Conservation (phyloP, 768 basidiomycete genomes). For the Leccinum subtestaceum region DNA sequence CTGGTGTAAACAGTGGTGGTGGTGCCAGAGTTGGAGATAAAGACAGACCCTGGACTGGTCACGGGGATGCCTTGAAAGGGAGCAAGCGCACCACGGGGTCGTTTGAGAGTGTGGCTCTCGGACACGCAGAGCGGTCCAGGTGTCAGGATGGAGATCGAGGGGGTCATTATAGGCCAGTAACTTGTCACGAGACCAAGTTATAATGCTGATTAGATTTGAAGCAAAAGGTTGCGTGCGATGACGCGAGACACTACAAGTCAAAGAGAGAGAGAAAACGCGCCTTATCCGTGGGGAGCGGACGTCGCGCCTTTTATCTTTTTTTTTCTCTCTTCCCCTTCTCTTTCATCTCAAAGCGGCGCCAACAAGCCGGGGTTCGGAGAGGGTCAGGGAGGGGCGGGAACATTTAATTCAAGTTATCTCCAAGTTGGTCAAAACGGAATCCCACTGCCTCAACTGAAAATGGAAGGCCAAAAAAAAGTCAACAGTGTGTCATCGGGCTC, state of each 20-base stretch:
- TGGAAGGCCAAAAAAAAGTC: neutral
- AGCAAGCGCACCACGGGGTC: neutral
- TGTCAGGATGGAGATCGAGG: conserved; percentile 8
- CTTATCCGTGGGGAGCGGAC: conserved; percentile 1
- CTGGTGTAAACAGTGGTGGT: neutral
- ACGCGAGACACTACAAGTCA: neutral
- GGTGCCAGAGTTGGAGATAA: neutral
- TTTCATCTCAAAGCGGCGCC: conserved; percentile 4
- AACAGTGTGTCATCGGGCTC: neutral
- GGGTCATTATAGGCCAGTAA: conserved; percentile 7
- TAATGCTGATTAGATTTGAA: neutral
- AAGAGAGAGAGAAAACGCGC: neutral
- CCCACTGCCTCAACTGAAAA: neutral
- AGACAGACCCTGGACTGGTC: neutral
- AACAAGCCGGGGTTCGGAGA: neutral
- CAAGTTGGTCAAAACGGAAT: neutral
- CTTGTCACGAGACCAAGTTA: neutral
- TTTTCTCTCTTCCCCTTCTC: neutral
- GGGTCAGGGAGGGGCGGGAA: conserved; percentile 3
- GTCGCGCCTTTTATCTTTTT: neutral
- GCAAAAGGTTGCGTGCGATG: neutral
- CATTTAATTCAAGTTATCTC: neutral
- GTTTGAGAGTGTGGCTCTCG: conserved; percentile 1
- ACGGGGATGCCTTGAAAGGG: neutral
- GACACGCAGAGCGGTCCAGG: neutral